These are phyloP conservation scores for Phytophthora melonis DNA, from an alignment of 352 stramenopile species.

Conservation along the genomic window DNA sequence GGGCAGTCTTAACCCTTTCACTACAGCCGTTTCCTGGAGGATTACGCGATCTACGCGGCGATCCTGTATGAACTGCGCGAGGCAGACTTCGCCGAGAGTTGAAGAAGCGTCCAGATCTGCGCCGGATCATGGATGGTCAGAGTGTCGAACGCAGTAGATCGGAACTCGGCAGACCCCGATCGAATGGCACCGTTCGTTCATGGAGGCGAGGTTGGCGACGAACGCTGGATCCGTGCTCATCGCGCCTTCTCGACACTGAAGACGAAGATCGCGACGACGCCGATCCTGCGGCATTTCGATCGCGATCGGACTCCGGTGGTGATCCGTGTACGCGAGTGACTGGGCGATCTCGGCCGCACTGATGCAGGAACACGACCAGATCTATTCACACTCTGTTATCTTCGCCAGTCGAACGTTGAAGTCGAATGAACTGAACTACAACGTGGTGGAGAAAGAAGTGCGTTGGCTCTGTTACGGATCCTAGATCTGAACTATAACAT, in stretches of 20 bases:
- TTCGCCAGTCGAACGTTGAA: slow-evolving; percentile 27
- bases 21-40: slow-evolving; percentile 21
- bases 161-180: not conserved
- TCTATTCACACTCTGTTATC: too few relatives aligned
- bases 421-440: too few relatives aligned
- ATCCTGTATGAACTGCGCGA: too few relatives aligned
- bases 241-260: not conserved
- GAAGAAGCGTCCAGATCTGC: not conserved
- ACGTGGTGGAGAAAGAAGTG: too few relatives aligned
- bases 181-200: not conserved
- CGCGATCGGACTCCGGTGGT: too few relatives aligned
- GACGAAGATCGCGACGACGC: too few relatives aligned
- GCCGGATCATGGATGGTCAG: not conserved
- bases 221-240: not conserved
- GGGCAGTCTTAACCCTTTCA: slow-evolving; percentile 27
- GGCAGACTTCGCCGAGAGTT: slow-evolving; percentile 13
- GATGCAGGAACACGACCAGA: slow-evolving; percentile 24
- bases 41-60: slow-evolving; percentile 3
- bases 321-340: too few relatives aligned
- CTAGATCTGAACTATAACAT: too few relatives aligned
- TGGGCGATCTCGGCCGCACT: not conserved
- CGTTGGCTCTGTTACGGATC: too few relatives aligned
- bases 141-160: not conserved
- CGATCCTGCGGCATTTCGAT: too few relatives aligned
- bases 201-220: not conserved